These are phyloP conservation scores for Leishmania mexicana DNA, from an alignment of 208 protist species.

Conservation along the genomic window DNA sequence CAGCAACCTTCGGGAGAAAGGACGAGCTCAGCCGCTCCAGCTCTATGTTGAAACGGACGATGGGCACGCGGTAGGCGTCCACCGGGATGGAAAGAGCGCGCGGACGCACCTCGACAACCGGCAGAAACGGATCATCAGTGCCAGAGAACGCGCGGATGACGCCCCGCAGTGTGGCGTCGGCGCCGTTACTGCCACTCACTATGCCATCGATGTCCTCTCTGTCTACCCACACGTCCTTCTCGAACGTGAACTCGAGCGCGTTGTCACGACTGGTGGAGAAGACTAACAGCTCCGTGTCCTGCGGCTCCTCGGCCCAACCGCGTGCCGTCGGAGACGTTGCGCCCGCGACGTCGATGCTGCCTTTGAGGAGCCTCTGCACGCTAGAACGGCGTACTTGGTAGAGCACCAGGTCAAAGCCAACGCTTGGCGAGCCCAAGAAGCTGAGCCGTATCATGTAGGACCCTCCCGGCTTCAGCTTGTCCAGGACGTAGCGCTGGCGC, in stretches of 20 bases:
- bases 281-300: slow-evolving; percentile 44
- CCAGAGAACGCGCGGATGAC: background rate
- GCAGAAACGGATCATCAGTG: slow-evolving; percentile 11
- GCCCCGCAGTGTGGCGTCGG: background rate
- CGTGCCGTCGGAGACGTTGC: background rate
- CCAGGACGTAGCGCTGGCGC: slow-evolving; percentile 43
- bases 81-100: slow-evolving; percentile 21
- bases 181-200: background rate
- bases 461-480: slow-evolving; percentile 8
- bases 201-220: slow-evolving; percentile 3
- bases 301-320: slow-evolving; percentile 18
- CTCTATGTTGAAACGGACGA: slow-evolving; percentile 37
- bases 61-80: slow-evolving; percentile 25
- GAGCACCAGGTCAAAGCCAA: slow-evolving; percentile 43
- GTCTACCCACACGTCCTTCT: slow-evolving; percentile 31
- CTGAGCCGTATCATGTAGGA: slow-evolving; percentile 47
- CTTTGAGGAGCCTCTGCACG: background rate
- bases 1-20: slow-evolving; percentile 22
- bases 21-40: slow-evolving; percentile 26
- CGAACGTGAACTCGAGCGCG: slow-evolving; percentile 21
- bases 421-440: slow-evolving; percentile 44
- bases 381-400: slow-evolving; percentile 27
- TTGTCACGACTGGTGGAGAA: slow-evolving; percentile 25
- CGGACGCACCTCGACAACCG: slow-evolving; percentile 40
- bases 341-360: background rate